Base-by-base conservation (phyloP, 495 filamentous ascomycete genomes). In the Aspergillus egyptiacus region DNA sequence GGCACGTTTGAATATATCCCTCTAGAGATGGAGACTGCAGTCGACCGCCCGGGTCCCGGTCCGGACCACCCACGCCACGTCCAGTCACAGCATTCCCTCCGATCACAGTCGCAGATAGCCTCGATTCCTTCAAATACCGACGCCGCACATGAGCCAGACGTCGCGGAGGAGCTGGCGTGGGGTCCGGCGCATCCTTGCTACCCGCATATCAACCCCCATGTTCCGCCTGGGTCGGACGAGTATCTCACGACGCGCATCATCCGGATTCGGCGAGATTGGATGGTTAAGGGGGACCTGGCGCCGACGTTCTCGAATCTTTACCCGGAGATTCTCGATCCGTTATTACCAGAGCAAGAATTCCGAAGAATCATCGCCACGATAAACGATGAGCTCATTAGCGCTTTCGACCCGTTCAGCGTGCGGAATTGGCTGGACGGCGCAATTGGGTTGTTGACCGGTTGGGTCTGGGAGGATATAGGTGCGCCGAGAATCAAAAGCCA, bases 231-330 rank as follows among this genome's bases (percentile, higher is more conserved):
- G 36, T 91, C 87, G 2, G 72, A 79, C 6, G 80, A 95, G 53
- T 85, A 84, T 57, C 65, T 74, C 34, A 80, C 71, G 6, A 99
- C 93, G 13, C 82, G 90, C 50, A 84, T 99, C 43, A 96, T 99
- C 61, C 85, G 93, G 1, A 84, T 99, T 42, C 76, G 80, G 19
- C 76, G 93, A 19, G 93, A 97, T 63, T 99, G 89, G 86, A 84
- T 96, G 75, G 62, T 87, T 17, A 77, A 79, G 33, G 94, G 90
- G 5, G 93, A 99, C 63, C 71, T 96, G n/a, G 89, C 90, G 6
- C 93, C 93, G 14, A 86, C 87, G 0, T 96, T 90, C 59, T 90
- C 87, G 6, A 96, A 95, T 53, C 76, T 95, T 1, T 99, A 97
- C 55, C 93, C 93, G 0, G 93, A 97, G 55, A 94, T 97, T 46